A percentile compares a stretch with the other conserved stretches of the same genome.
Evolutionary conservation across 1,139 yeast genomes (phyloP).

Genomic region (Kodamaea ohmeri): DNA sequence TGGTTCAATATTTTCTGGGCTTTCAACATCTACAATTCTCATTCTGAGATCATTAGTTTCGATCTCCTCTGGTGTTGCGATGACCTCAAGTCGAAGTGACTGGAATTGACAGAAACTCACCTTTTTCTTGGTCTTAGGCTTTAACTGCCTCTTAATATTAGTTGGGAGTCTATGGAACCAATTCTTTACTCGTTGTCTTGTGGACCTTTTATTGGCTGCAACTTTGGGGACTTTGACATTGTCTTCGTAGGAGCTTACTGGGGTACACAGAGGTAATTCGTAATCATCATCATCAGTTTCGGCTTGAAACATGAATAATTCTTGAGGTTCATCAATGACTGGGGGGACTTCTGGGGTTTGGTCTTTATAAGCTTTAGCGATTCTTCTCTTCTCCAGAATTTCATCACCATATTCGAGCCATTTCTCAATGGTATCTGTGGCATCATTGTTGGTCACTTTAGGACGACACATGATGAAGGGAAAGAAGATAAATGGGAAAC

Average conservation of each 20-base stretch:
- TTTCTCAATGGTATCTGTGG: no score
- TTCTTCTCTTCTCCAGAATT: no score
- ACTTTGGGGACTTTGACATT: neutral
- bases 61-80: neutral
- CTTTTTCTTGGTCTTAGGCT: neutral
- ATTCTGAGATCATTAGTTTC: neutral
- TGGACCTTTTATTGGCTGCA: neutral
- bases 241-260: neutral
- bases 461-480: no score
- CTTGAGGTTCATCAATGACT: no score
- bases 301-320: no score
- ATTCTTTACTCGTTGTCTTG: neutral
- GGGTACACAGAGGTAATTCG: neutral
- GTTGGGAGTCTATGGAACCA: neutral
- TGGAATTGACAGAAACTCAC: neutral
- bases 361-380: no score
- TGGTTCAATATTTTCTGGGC: neutral
- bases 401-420: no score
- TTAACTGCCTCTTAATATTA: neutral
- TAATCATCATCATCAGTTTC: neutral
- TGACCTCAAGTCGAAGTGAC: neutral
- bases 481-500: no score
- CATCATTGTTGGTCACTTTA: no score
- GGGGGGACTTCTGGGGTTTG: no score
- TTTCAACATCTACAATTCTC: neutral